These are phyloP conservation scores for Saccharomyces hybrid DNA, from an alignment of 1,139 yeast genomes.

Conservation along the genomic window DNA sequence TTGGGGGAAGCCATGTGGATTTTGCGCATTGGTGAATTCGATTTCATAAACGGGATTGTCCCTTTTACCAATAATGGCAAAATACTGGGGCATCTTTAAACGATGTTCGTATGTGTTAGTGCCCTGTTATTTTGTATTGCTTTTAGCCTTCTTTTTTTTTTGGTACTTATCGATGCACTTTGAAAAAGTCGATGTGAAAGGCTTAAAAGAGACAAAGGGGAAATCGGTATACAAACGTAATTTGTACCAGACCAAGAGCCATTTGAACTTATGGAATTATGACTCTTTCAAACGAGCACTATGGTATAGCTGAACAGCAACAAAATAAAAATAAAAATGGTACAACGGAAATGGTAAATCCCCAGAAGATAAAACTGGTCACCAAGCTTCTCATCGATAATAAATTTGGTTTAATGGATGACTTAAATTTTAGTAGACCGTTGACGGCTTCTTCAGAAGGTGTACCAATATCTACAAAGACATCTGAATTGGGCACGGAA, in stretches of 20 bases:
- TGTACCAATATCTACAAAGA: background rate
- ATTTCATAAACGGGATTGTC: conserved; percentile 85
- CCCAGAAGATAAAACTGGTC: conserved; percentile 18
- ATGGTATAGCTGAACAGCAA: background rate
- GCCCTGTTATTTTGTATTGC: background rate
- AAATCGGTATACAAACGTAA: background rate
- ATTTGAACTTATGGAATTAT: background rate
- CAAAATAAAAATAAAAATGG: background rate
- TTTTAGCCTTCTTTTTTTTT: background rate
- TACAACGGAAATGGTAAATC: conserved; percentile 4
- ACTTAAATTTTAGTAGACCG: conserved; percentile 19
- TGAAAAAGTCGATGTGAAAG: background rate
- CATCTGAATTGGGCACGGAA: background rate
- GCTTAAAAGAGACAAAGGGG: background rate
- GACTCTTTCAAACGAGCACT: background rate
- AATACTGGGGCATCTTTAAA: conserved; percentile 59
- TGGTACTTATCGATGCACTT: background rate
- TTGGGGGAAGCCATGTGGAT: conserved; percentile 43
- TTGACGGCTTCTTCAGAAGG: conserved; percentile 4
- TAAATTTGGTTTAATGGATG: conserved; percentile 28
- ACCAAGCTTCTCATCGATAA: conserved; percentile 26
- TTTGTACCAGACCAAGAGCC: background rate
- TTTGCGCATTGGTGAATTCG: conserved; percentile 44
- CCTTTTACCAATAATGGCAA: conserved; percentile 78
- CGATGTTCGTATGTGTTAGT: background rate